Base-by-base conservation (phyloP, 768 basidiomycete species). In the Coprinopsis sp. region DNA sequence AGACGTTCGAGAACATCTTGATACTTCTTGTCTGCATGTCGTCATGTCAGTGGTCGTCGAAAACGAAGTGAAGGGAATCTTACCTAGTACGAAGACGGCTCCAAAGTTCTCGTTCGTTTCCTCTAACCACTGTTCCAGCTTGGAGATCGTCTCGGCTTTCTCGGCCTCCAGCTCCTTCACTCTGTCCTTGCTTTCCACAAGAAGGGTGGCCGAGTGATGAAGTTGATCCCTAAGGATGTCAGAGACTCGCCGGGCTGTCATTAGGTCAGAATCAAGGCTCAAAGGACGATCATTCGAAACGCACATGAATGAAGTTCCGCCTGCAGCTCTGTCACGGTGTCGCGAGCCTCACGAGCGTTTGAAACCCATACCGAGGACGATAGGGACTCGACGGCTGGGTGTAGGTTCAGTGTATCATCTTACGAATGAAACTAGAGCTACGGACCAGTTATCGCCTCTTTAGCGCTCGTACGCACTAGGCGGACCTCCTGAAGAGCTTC, bases 151-250 rank as follows among this genome's bases (percentile, higher is more conserved):
- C 2, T 50, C 53, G 0, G 55, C 48, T 43, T 68, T 67, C 38
- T 63, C 64, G 2, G 46, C 49, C 50, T 72, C 71, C 0, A 73
- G 57, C n/a, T 70, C 70, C 11, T 55, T 58, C 16, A 70, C 52
- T 4, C 63, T 61, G 5, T 47, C 55, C 40, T 61, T 63, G 1
- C 64, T 37, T 14, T 69, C 66, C 1, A 64, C 66, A 1, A 71
- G 52, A 34, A 66, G 61, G 6, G 61, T 55, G 1, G 65, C 58
- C 14, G 66, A 56, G 37, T 64, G 51, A 36, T 67, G 61, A 0
- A 70, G 56, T 46, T 72, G 71, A 46, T 69, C 66, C 19, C 70
- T 63, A 2, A 71, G 57, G 3, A 73, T 54, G 33, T 71, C 70
- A 3, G 59, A 66, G 4, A 71, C 68, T 33, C 68, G 61, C 25